Evolutionary conservation across 1,284 basidiomycete genomes (phyloP), one percentile per base, ranked within the genome.

Genomic region (Naganishia albida): DNA sequence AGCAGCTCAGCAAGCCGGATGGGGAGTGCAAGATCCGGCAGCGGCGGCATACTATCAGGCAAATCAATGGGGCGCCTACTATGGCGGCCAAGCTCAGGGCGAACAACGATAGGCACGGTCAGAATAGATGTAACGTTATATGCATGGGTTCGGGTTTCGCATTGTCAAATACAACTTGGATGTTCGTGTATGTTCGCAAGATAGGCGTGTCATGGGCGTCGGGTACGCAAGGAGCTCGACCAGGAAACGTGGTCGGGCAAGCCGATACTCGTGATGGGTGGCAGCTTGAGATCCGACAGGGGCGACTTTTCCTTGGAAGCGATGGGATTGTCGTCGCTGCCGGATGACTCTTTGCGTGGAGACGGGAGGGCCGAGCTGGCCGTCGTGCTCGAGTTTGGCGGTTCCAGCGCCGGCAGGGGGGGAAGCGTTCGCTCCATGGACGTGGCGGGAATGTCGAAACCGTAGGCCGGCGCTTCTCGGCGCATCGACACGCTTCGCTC

Each of bases 1-100:
- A n/a, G 16, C 48, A 28, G 54, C 40, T 25, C 50, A 34, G 38
- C 63, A 59, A 38, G 54, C 46, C 30, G 44, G 53, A 16, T 64
- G 53, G 25, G 52, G 49, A 0, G 51, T n/a, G 26, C 64, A 62
- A 20, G 60, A 57, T 46, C 42, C 52, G 10, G 62, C 49, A 8
- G 54, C 53, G 16, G 66, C 62, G 2, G 66, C 62, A 23, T 62
- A 51, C 34, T 67, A 64, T 26, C 62, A 64, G 15, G 55, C 38
- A 2, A 57, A 48, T 46, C 66, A 67, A 28, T 67, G 67, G 67
- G 67, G 67, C 2, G 50, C 63, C 3, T 67, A 67, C 39, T 67
- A 67, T 38, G 67, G 67, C 3, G 67, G 67, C 34, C 67, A 67
- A 46, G 46, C 57, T 18, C 46, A 49, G 43, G 57, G 43, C 23